phyloP scores from a whole-genome alignment of 75 land plant genomes.

The Cunninghamia lanceolata region DNA sequence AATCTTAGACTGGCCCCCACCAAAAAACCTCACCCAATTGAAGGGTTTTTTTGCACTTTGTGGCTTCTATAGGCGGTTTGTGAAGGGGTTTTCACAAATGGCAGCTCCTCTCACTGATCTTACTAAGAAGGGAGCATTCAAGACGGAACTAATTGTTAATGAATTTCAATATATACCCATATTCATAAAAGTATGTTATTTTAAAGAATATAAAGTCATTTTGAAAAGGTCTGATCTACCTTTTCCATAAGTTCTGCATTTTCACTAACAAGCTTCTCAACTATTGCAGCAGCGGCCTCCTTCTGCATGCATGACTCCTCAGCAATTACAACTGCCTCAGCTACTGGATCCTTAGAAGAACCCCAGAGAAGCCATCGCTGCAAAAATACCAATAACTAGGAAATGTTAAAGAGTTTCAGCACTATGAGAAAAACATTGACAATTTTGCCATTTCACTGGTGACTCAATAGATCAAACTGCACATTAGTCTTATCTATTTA shows the following conservation, averaged over 20 bases:
- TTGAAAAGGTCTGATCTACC: neutral
- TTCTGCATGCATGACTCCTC: constrained; percentile 12
- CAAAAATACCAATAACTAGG: neutral
- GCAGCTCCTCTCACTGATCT: no score
- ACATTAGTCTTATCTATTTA: neutral
- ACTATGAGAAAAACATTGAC: neutral
- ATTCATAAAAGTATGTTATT: no score
- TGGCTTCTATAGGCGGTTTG: no score
- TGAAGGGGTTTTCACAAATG: no score
- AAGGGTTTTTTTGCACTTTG: no score
- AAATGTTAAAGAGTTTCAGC: neutral
- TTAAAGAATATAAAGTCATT: no score
- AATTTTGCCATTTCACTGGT: neutral
- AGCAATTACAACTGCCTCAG: constrained; percentile 7
- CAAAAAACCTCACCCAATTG: no score
- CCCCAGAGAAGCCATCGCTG: constrained; percentile 2
- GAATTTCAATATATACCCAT: no score
- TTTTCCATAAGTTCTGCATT: constrained; percentile 11
- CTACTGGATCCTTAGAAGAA: constrained; percentile 11
- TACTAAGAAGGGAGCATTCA: no score
- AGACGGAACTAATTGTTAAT: no score
- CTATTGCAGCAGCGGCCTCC: constrained; percentile 1
- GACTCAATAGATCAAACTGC: neutral
- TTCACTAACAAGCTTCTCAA: constrained; percentile 6
- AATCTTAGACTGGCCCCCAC: no score